These are phyloP conservation scores for Auriculariales sp. DNA, from an alignment of 768 basidiomycete species.

Conservation along the genomic window DNA sequence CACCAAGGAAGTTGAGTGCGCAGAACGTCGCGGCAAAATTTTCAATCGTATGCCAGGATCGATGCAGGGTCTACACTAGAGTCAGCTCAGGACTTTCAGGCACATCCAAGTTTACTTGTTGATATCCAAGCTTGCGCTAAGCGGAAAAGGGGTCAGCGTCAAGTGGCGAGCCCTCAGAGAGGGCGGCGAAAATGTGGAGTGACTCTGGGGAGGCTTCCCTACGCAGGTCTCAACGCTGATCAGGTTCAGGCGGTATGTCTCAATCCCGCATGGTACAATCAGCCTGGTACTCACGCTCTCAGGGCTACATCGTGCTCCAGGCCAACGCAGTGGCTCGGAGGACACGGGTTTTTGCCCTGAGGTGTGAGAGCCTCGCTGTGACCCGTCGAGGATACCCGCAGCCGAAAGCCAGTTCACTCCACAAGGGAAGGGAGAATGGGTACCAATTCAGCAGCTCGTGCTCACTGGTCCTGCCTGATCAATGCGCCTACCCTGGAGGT, in stretches of 20 bases:
- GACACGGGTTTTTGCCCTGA: conserved; percentile 6
- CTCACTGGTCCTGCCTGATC: conserved; percentile 17
- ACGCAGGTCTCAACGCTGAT: conserved; percentile 96
- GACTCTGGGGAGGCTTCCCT: conserved; percentile 81
- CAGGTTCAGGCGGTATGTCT: conserved; percentile 99
- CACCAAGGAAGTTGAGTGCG: conserved; percentile 82
- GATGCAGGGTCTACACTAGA: conserved; percentile 57
- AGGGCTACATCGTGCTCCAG: conserved; percentile 7
- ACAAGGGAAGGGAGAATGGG: conserved; percentile 51
- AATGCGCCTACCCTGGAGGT: conserved; percentile 18
- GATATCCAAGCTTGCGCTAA: conserved; percentile 65
- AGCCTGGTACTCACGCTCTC: conserved; percentile 12
- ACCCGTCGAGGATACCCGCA: conserved; percentile 72
- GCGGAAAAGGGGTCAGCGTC: conserved; percentile 34
- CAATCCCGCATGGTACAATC: conserved; percentile 46
- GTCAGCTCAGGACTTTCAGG: neutral
- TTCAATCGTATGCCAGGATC: conserved; percentile 70
- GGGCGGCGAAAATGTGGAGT: conserved; percentile 28
- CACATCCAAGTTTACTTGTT: conserved; percentile 35
- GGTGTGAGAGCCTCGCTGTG: conserved; percentile 10
- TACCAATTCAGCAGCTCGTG: conserved; percentile 48
- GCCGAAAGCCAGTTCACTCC: conserved; percentile 46
- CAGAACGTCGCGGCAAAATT: conserved; percentile 82
- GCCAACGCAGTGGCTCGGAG: neutral
- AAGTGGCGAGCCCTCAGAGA: conserved; percentile 24